Evolutionary conservation across 768 basidiomycete genomes (phyloP).

Genomic region (Termitomyces eurrhizus): DNA sequence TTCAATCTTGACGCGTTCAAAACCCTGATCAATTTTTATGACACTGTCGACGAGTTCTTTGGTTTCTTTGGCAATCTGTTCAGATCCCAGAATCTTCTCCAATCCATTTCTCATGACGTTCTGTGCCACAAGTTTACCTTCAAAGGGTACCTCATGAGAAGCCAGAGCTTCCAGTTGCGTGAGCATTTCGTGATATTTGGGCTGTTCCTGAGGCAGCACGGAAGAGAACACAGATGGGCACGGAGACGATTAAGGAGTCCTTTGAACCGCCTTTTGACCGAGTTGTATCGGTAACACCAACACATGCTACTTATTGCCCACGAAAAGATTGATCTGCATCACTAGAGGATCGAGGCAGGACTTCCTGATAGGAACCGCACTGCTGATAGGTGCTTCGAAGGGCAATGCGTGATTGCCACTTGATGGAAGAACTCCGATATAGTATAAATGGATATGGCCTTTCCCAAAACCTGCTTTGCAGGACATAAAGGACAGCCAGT

Average conservation of each 20-base stretch:
- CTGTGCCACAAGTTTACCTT: not conserved
- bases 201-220: not conserved
- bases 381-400: not conserved
- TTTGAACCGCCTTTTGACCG: not conserved
- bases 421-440: not conserved
- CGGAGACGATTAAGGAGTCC: not conserved
- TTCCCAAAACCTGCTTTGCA: not conserved
- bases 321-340: not conserved
- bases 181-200: not conserved
- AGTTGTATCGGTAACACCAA: not conserved
- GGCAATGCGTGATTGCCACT: not conserved
- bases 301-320: not conserved
- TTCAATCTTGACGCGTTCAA: slow-evolving; percentile 12
- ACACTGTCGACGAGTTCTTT: slow-evolving; percentile 9
- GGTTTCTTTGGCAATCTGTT: slow-evolving; percentile 2
- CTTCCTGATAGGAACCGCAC: not conserved
- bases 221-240: not conserved
- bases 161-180: not conserved
- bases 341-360: not conserved
- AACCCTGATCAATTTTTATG: slow-evolving; percentile 13
- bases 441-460: not conserved
- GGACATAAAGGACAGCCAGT: not conserved
- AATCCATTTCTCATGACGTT: slow-evolving; percentile 4
- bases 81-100: not conserved
- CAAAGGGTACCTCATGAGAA: not conserved